Base-by-base conservation (phyloP, 2,329 filamentous ascomycete species). In the Pestalotiopsis sp. region DNA sequence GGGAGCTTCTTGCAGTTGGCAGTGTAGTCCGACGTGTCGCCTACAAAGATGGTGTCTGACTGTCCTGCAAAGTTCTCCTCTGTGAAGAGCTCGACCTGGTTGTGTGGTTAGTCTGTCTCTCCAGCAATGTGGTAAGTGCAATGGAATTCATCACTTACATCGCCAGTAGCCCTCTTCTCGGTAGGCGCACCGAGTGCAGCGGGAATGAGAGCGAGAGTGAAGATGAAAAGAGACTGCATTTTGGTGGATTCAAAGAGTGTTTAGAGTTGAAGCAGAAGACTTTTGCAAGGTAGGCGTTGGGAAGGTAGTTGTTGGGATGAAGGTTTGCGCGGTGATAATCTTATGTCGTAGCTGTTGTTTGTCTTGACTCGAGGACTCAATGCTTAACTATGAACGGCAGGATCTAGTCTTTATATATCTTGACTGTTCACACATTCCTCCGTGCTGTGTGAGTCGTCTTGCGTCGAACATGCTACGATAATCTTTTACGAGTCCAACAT, bases 171-270 rank as follows among this genome's bases (percentile, higher is more conserved):
- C 23, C 41, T 49, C 62, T 65, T 31, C 23, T 27, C 17, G 14
- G 41, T 41, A 27, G 62, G 62, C 17, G 62, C 41, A 23, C 27
- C 41, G 1, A 52, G 23, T 6, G 62, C 62, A 9, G 41, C 13
- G 4, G 62, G 41, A 2, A 65, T 13, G 17, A 65, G 62, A 23
- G 62, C 62, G 13, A 65, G 39, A 11, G 38, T 39, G 23, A 65
- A 23, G 62, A 52, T 65, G 23, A 49, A 11, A 11, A 52, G 17
- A 14, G 17, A 65, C 62, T 65, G 62, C 62, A 65, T 65, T 14
- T 65, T 56, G 7, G 23, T 41, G 20, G 14, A 14, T 12, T 27
- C 25, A 23, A 59, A 36, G 12, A 23, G 5, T 36, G 9, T 23
- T 58, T 13, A 27, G 25, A 27, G 12, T 20, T 13, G 52, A 58